Conservation (phyloP, 2,329 filamentous ascomycete genomes). For the Colletotrichum lupini region DNA sequence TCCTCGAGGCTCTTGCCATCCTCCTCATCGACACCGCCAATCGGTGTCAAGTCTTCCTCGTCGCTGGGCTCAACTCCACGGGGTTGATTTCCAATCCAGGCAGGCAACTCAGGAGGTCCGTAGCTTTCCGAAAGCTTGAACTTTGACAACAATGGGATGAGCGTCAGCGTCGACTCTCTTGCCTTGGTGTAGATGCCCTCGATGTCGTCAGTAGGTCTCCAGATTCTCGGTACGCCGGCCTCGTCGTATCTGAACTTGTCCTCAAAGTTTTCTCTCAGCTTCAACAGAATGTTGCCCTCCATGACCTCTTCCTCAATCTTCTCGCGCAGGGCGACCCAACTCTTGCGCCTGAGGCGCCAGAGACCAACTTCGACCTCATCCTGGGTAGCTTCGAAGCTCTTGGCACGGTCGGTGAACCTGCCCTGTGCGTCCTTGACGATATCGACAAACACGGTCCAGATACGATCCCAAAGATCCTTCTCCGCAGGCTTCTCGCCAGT, state of each 20-base stretch:
- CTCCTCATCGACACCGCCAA: conserved; percentile 94
- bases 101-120: conserved; percentile 82
- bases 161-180: conserved; percentile 87
- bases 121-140: conserved; percentile 84
- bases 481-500: conserved; percentile 81
- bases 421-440: conserved; percentile 88
- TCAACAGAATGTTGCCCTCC: conserved; percentile 95
- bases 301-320: conserved; percentile 98
- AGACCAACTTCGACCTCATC: conserved; percentile 93
- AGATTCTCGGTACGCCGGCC: conserved; percentile 92
- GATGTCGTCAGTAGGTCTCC: conserved; percentile 96
- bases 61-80: conserved; percentile 80
- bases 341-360: conserved; percentile 93
- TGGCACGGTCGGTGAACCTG: conserved; percentile 87
- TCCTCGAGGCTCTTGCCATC: conserved; percentile 95
- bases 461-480: conserved; percentile 93
- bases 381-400: conserved; percentile 91
- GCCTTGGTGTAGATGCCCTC: conserved; percentile 94
- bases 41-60: conserved; percentile 88
- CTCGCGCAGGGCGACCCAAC: conserved; percentile 88
- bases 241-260: conserved; percentile 99
- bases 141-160: conserved; percentile 88
- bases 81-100: conserved; percentile 85
- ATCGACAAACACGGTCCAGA: conserved; percentile 87
- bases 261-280: conserved; percentile 97